Evolutionary conservation across 225 moss, liverwort and hornwort species (phyloP), one percentile per base, ranked within the genome.

Genomic region (Asterella californica): DNA sequence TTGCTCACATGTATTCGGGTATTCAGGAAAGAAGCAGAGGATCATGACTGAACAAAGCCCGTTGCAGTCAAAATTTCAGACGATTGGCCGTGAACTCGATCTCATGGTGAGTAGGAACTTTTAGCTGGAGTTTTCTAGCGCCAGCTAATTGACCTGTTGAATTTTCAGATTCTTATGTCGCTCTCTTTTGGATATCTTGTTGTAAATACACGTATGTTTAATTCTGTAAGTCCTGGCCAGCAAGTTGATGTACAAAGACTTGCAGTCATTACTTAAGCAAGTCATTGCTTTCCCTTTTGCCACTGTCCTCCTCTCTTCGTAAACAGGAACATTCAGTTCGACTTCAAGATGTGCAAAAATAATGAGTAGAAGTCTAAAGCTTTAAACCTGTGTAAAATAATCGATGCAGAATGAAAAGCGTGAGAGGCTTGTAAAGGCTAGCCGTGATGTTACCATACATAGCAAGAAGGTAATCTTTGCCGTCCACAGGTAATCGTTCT

Each of bases 391-490:
- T 77, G 12, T 27, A 75, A 36, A 72, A 66, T 18, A 6, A 49
- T 82, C 14, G 70, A 21, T 82, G 81, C 87, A 90, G 87, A 90
- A 90, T 84, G 90, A 88, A 73, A 90, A 84, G 83, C 85, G 90
- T 69, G 90, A 90, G 78, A 82, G 86, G 79, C 79, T 88, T 34
- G 86, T 90, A 25, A 90, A 90, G 76, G 90, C 88, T 49, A 90
- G 90, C 70, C 88, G 90, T 79, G 90, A 90, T 78, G 78, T 90
- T 66, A 90, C 90, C 3, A 85, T 84, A n/a, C n/a, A n/a, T 72
- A 90, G 90, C 84, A 90, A 88, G 84, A 90, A 90, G 72, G 88
- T 90, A 63, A 90, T 90, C 54, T 90, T 90, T 68, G 85, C 85
- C 45, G 87, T 90, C 15, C 90, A 90, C 80, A 84, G 87, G 87